A percentile compares a stretch with the other conserved stretches of the same genome.
Evolutionary conservation across 2,329 filamentous ascomycete genomes (phyloP).

Genomic region (Immersiporthe knoxdaviesiana): DNA sequence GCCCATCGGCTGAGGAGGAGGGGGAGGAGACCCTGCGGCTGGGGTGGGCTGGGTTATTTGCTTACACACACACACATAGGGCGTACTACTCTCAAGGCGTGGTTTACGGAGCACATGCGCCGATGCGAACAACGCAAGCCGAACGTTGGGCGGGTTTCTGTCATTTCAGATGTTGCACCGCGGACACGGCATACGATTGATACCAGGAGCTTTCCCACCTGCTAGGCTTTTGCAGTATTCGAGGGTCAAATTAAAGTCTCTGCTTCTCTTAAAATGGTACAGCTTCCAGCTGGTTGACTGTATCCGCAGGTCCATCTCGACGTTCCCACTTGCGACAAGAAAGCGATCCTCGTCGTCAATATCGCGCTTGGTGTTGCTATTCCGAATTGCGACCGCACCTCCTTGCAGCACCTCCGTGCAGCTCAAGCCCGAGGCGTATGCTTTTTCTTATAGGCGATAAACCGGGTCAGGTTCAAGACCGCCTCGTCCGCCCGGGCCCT

Average conservation of each 20-base stretch:
- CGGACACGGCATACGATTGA: background rate
- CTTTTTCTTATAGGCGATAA: slow-evolving; percentile 68
- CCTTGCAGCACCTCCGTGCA: no score
- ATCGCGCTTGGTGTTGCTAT: background rate
- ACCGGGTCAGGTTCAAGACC: slow-evolving; percentile 62
- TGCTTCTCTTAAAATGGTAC: slow-evolving; percentile 13
- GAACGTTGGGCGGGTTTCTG: background rate
- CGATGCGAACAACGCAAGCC: background rate
- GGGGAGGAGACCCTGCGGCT: background rate
- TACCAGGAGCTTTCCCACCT: background rate
- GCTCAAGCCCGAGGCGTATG: slow-evolving; percentile 43
- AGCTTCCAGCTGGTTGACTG: slow-evolving; percentile 21
- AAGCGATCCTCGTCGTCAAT: background rate
- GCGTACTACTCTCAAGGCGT: background rate
- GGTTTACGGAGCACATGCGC: background rate
- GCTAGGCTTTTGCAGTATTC: slow-evolving; percentile 4
- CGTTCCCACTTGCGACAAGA: background rate
- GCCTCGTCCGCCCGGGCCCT: slow-evolving; percentile 64
- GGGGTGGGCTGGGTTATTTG: slow-evolving; percentile 9
- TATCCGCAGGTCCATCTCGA: slow-evolving; percentile 16
- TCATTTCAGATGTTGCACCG: background rate
- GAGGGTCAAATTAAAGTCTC: slow-evolving; percentile 18
- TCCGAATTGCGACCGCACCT: background rate
- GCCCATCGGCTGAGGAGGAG: slow-evolving; percentile 57
- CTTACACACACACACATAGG: slow-evolving; percentile 15